Evolutionary conservation across 2,329 filamentous ascomycete genomes (phyloP).

Genomic region (Simplicillium sp.): DNA sequence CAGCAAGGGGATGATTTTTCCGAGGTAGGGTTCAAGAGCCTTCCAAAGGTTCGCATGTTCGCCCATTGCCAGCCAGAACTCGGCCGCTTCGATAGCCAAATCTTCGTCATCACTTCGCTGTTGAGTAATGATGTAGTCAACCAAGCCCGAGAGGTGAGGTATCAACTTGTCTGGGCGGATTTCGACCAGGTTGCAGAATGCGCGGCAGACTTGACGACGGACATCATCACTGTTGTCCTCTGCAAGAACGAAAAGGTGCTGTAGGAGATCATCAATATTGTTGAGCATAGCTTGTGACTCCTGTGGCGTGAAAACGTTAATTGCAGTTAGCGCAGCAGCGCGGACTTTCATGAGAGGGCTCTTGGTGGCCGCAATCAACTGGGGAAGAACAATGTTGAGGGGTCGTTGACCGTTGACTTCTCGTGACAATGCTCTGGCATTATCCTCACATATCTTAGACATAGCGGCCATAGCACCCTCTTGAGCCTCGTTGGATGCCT

Average conservation of each 20-base stretch:
- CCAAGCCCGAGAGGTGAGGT: conserved; percentile 77
- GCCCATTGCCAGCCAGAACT: conserved; percentile 93
- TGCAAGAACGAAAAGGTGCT: conserved; percentile 73
- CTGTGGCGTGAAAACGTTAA: conserved; percentile 86
- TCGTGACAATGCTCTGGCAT: conserved; percentile 73
- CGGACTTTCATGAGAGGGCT: conserved; percentile 70
- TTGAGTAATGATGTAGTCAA: conserved; percentile 87
- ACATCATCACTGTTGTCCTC: conserved; percentile 72
- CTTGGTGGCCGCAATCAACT: conserved; percentile 78
- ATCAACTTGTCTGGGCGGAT: conserved; percentile 82
- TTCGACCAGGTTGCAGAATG: conserved; percentile 87
- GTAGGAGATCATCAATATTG: conserved; percentile 71
- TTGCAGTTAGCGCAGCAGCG: conserved; percentile 67
- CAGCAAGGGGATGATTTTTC: conserved; percentile 81
- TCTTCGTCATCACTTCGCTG: conserved; percentile 84
- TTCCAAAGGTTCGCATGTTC: conserved; percentile 76
- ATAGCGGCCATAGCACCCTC: conserved; percentile 92
- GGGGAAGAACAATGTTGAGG: conserved; percentile 79
- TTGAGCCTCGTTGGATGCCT: conserved; percentile 62
- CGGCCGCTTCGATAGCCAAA: conserved; percentile 84
- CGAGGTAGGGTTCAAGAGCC: conserved; percentile 66
- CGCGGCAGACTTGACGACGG: conserved; percentile 83
- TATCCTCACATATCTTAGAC: conserved; percentile 95
- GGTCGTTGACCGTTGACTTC: conserved; percentile 85
- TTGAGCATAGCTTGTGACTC: conserved; percentile 75